phyloP scores from a whole-genome alignment of 352 stramenopile species.

The Phytophthora pluvialis region DNA sequence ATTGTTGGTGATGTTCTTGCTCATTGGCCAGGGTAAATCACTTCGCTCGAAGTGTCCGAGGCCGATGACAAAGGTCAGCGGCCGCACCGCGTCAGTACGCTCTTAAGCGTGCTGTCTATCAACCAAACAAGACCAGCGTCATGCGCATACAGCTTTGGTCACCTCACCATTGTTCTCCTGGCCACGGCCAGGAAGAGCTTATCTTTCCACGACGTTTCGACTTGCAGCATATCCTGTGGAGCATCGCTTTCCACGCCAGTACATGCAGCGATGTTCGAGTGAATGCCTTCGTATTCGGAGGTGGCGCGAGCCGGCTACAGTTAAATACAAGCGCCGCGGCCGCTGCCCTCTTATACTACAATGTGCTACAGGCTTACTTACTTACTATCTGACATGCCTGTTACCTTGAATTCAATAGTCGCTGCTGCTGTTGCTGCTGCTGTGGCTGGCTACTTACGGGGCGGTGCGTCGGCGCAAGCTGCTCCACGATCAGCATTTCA shows the following conservation, averaged over 20 bases:
- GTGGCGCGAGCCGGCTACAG: conserved; percentile 22
- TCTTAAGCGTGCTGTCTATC: too few species aligned
- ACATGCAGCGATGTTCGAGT: conserved; percentile 5
- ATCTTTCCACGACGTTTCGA: neutral
- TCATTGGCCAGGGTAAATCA: too few species aligned
- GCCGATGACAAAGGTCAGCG: too few species aligned
- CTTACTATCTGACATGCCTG: conserved; percentile 50
- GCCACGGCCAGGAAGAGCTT: neutral
- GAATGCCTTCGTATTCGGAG: conserved; percentile 36
- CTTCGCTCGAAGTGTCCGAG: too few species aligned
- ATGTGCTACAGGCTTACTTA: conserved; percentile 50
- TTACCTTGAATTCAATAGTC: conserved; percentile 51
- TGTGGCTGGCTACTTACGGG: conserved; percentile 38
- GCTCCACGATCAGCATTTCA: conserved; percentile 48
- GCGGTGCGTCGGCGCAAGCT: conserved; percentile 32
- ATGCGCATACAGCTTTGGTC: too few species aligned
- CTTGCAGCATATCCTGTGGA: too few species aligned
- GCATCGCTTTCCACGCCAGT: neutral
- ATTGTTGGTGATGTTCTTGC: too few species aligned
- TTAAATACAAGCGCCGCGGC: conserved; percentile 37
- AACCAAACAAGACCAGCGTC: too few species aligned
- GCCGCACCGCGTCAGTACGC: too few species aligned
- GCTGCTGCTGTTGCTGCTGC: conserved; percentile 38
- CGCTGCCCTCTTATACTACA: conserved; percentile 46
- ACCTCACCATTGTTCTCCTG: neutral